phyloP scores from a whole-genome alignment of 495 filamentous ascomycete genomes.

The Penicillium argentinense region DNA sequence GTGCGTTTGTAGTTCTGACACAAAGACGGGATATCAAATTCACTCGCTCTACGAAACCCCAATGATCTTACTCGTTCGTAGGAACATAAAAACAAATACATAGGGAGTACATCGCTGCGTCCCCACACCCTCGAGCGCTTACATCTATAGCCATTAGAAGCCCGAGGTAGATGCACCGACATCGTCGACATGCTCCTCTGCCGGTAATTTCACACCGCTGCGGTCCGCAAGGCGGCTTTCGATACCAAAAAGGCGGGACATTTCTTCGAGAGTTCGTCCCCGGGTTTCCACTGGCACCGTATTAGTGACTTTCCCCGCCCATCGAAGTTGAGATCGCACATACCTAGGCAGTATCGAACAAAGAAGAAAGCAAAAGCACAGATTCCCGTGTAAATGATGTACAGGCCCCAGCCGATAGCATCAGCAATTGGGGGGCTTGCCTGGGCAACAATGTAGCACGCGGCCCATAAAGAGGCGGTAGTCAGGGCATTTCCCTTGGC shows the following conservation, averaged over 20 bases:
- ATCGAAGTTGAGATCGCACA: not conserved
- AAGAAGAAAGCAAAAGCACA: slow-evolving; percentile 60
- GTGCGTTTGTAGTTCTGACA: too few species aligned
- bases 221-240: slow-evolving; percentile 16
- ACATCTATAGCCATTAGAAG: too few species aligned
- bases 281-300: slow-evolving; percentile 21
- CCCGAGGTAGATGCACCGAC: not conserved
- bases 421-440: slow-evolving; percentile 69
- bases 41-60: too few species aligned
- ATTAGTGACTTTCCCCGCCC: too few species aligned
- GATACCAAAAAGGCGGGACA: slow-evolving; percentile 22
- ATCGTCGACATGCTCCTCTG: slow-evolving; percentile 9
- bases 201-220: slow-evolving; percentile 4
- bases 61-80: too few species aligned
- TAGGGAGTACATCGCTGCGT: not conserved
- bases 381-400: slow-evolving; percentile 67
- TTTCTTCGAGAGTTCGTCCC: slow-evolving; percentile 17
- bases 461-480: slow-evolving; percentile 30
- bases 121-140: too few species aligned
- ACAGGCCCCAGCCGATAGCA: slow-evolving; percentile 66
- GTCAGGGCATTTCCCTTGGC: slow-evolving; percentile 28
- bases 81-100: not conserved
- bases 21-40: too few species aligned
- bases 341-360: slow-evolving; percentile 18
- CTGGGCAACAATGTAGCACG: slow-evolving; percentile 58